Conservation (phyloP, 352 stramenopile genomes). For the Phytophthora hibernalis region DNA sequence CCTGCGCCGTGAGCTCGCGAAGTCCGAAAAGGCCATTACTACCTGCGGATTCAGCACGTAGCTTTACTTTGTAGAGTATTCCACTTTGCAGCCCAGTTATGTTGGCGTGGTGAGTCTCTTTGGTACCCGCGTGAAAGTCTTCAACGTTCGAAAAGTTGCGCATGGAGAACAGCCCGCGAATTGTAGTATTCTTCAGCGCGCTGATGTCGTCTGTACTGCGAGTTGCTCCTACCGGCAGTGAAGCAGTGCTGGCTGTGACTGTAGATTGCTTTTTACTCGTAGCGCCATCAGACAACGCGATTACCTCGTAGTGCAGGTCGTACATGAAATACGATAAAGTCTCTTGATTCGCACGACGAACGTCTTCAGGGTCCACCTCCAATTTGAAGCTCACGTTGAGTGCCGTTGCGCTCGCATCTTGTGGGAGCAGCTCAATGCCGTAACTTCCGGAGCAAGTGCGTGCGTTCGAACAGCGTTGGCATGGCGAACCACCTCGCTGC, state of each 20-base stretch:
- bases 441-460: slow-evolving; percentile 56
- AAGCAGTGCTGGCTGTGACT: slow-evolving; percentile 12
- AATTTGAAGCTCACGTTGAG: slow-evolving; percentile 54
- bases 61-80: slow-evolving; percentile 51
- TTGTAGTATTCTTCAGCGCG: slow-evolving; percentile 15
- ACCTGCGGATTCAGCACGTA: slow-evolving; percentile 56
- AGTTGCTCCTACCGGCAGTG: slow-evolving; percentile 2
- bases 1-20: slow-evolving; percentile 27
- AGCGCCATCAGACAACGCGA: slow-evolving; percentile 19
- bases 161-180: slow-evolving; percentile 40
- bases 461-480: slow-evolving; percentile 55
- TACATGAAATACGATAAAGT: slow-evolving; percentile 54
- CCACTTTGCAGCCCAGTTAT: slow-evolving; percentile 55
- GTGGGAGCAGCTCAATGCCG: slow-evolving; percentile 28
- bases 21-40: slow-evolving; percentile 64
- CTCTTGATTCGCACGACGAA: slow-evolving; percentile 34
- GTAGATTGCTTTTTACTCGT: slow-evolving; percentile 23
- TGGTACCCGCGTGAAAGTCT: slow-evolving; percentile 34
- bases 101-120: slow-evolving; percentile 36
- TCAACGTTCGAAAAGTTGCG: slow-evolving; percentile 49
- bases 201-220: slow-evolving; percentile 35
- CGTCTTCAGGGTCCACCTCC: slow-evolving; percentile 48
- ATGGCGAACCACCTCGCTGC: slow-evolving; percentile 45
- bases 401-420: slow-evolving; percentile 51
- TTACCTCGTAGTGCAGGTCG: slow-evolving; percentile 63